These are phyloP conservation scores for Neofusicoccum umdonicola DNA, from an alignment of 2,329 filamentous ascomycete species.

Conservation along the genomic window DNA sequence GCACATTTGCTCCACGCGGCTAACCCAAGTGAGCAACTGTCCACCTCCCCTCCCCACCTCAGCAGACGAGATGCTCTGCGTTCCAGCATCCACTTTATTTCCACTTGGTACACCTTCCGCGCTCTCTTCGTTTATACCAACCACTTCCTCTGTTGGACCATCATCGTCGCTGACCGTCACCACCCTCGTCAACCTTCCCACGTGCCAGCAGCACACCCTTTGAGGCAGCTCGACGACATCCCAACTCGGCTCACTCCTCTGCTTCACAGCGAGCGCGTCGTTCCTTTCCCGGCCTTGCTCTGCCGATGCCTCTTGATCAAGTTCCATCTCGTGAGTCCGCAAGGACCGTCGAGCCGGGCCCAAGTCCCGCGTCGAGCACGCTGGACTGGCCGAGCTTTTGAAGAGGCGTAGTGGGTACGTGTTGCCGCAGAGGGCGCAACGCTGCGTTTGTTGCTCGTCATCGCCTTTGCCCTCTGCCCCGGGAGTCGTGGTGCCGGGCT, in stretches of 20 bases:
- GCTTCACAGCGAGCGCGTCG: neutral
- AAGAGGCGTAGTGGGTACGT: constrained; percentile 31
- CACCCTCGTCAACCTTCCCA: constrained; percentile 27
- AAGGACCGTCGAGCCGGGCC: neutral
- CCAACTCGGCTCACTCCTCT: neutral
- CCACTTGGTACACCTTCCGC: too few relatives aligned
- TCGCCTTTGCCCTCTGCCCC: too few relatives aligned
- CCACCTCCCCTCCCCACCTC: neutral
- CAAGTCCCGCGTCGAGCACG: constrained; percentile 21
- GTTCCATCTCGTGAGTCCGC: too few relatives aligned
- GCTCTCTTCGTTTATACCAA: too few relatives aligned
- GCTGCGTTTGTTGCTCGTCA: constrained; percentile 7
- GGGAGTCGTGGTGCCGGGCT: neutral
- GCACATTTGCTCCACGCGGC: constrained; percentile 28
- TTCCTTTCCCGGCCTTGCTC: neutral
- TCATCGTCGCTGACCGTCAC: constrained; percentile 20
- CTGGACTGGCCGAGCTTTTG: constrained; percentile 29
- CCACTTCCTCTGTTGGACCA: neutral
- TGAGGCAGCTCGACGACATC: constrained; percentile 31
- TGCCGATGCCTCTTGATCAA: too few relatives aligned
- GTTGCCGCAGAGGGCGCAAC: constrained; percentile 33
- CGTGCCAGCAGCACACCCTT: constrained; percentile 35
- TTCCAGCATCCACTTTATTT: too few relatives aligned
- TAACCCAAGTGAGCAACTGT: constrained; percentile 25
- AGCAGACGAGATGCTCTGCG: neutral